Conservation (phyloP, 108 stramenopile genomes). For the Thalassiosira profunda region DNA sequence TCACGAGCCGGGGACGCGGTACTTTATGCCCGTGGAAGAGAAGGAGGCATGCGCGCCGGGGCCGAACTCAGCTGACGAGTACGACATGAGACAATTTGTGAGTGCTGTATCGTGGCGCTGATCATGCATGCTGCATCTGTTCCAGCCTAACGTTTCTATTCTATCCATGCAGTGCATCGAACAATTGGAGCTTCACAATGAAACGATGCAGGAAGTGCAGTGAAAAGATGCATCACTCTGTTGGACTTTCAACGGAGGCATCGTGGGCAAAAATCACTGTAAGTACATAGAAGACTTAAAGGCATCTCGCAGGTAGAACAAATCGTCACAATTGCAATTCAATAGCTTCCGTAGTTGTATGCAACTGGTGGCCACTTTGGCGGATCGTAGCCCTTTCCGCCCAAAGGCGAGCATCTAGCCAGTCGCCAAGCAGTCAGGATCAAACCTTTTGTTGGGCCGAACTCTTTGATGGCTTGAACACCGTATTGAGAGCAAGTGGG, state of each 20-base stretch:
- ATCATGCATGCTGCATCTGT: neutral
- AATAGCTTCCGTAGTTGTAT: constrained; percentile 79
- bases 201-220: constrained; percentile 39
- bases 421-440: constrained; percentile 85
- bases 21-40: constrained; percentile 32
- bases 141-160: neutral
- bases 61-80: constrained; percentile 45
- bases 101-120: constrained; percentile 9
- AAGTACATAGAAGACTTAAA: neutral
- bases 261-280: neutral
- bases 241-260: too few relatives aligned
- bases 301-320: neutral
- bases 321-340: constrained; percentile 1
- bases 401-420: constrained; percentile 82
- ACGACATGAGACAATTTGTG: constrained; percentile 53
- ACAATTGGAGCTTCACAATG: constrained; percentile 37
- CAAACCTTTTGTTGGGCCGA: constrained; percentile 77
- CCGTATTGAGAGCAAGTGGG: constrained; percentile 92
- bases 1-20: constrained; percentile 1
- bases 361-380: constrained; percentile 86
- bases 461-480: constrained; percentile 85
- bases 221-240: too few relatives aligned
- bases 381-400: constrained; percentile 92
- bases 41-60: constrained; percentile 38
- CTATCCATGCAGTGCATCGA: constrained; percentile 22